Base-by-base conservation (phyloP, 306 rosid genomes). In the Purshia tridentata region DNA sequence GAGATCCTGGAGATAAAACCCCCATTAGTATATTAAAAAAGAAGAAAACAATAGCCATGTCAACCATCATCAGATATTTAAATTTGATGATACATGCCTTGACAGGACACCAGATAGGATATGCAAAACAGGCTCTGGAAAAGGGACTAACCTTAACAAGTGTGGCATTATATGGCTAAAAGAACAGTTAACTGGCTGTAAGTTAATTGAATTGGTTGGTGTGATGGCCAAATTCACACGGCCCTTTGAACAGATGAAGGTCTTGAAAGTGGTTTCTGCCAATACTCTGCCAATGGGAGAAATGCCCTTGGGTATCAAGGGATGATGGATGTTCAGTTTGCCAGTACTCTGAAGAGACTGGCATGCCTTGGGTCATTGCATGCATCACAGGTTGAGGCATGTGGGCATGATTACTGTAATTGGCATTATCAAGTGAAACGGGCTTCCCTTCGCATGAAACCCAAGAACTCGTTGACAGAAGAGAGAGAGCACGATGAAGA, bases 401-500 rank as follows among this genome's bases (percentile, higher is more conserved):
- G 15, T 58, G 64, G 67, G 69, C 46, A 41, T 64, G 73, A 13
- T 46, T 59, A 9, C 57, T 40, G 47, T 67, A 66, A 67, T 70
- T 82, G 64, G 77, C 49, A 66, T 69, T 76, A 40, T 83, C 78
- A 20, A 67, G 79, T 8, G 85, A 65, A 66, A 65, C 75, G 42
- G 81, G 54, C 72, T 87, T 87, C 2, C 88, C 40, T 48, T 84
- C 89, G 5, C 64, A 77, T 22, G 89, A 61, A 83, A 53, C 80
- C 92, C 91, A 86, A 35, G 93, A 82, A 76, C 84, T 81, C 29
- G 88, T 86, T 93, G 98, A 93, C 98, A 93, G 98, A 93, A 93
- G 98, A 93, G 98, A 93, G 98, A 86, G 98, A 93, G 98, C 97
- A 91, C 86, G 83, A 57, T 83, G 81, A 76, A 86, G 75, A 78